Base-by-base conservation (phyloP, 495 filamentous ascomycete species). In the Penicillium turbatum region DNA sequence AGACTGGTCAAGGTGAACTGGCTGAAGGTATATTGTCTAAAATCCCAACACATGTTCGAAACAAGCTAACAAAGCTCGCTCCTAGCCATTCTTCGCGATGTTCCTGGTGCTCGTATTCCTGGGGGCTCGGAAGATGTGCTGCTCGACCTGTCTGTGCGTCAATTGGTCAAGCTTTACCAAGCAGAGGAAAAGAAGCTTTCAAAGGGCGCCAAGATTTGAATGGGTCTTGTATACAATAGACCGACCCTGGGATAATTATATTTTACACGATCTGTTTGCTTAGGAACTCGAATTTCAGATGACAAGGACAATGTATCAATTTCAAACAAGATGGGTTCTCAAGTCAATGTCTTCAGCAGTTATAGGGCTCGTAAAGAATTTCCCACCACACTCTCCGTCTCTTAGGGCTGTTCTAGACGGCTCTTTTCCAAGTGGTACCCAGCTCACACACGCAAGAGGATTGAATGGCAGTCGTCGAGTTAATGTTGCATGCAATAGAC, bases 121-220 rank as follows among this genome's bases (percentile, higher is more conserved):
- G 87, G 86, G 43, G 87, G 87, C 0, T 83, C 79, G 13, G 87
- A 91, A 65, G 87, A 91, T 67, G 86, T 91, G 3, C 70, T 90
- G 64, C 72, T 89, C 1, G 87, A 90, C 70, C 65, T 90, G 32
- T 81, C 80, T 10, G 76, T 91, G 21, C 69, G 86, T 29, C 86
- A 90, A 63, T 68, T 90, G 41, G 82, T 89, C 44, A 90, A 89
- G 74, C 79, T 85, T 19, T 90, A 85, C 63, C 72, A 81, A 58
- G 71, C 69, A 15, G 79, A 88, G 66, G 83, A 80, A 34, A 83
- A 83, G 65, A 72, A 74, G 52, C 65, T 90, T 51, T 75, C 84
- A 34, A 62, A 70, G 48, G 53, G 30, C 29, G 70, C 76, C 7
- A 74, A 67, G 54, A 70, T 75, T 30, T 73, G 52, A 60, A 41